phyloP scores from a whole-genome alignment of 768 basidiomycete species.

The Exsudoporus frostii region DNA sequence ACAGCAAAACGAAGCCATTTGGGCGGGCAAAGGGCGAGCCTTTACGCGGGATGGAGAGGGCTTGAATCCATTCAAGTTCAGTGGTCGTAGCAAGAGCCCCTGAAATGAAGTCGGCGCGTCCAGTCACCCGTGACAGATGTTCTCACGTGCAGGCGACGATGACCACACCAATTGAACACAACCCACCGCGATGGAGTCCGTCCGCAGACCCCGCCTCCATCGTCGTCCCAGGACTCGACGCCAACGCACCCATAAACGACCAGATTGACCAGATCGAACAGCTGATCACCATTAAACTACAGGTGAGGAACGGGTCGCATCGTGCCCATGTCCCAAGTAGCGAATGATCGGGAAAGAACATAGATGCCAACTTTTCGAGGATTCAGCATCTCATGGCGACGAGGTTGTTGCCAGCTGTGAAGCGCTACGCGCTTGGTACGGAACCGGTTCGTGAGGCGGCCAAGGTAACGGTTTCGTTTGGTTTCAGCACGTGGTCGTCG shows the following conservation, averaged over 20 bases:
- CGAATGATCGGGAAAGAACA: slow-evolving; percentile 51
- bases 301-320: slow-evolving; percentile 44
- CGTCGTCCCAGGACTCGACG: slow-evolving; percentile 68
- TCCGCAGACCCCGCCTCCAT: slow-evolving; percentile 62
- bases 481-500: neutral
- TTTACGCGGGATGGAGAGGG: no score
- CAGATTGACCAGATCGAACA: slow-evolving; percentile 97
- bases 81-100: no score
- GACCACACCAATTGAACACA: slow-evolving; percentile 50
- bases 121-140: no score
- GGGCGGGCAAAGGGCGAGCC: no score
- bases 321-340: neutral
- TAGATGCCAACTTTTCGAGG: slow-evolving; percentile 90
- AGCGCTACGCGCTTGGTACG: slow-evolving; percentile 82
- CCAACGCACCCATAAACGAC: slow-evolving; percentile 61
- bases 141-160: slow-evolving; percentile 13
- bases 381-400: slow-evolving; percentile 83
- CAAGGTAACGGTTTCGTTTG: slow-evolving; percentile 51
- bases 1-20: no score
- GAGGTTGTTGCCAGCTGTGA: slow-evolving; percentile 82
- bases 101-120: no score
- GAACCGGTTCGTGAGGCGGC: slow-evolving; percentile 89
- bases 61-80: no score
- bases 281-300: slow-evolving; percentile 86
- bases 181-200: slow-evolving; percentile 66